Conservation (phyloP, 192 early-diverging fungal genomes). For the Mortierella antarctica region DNA sequence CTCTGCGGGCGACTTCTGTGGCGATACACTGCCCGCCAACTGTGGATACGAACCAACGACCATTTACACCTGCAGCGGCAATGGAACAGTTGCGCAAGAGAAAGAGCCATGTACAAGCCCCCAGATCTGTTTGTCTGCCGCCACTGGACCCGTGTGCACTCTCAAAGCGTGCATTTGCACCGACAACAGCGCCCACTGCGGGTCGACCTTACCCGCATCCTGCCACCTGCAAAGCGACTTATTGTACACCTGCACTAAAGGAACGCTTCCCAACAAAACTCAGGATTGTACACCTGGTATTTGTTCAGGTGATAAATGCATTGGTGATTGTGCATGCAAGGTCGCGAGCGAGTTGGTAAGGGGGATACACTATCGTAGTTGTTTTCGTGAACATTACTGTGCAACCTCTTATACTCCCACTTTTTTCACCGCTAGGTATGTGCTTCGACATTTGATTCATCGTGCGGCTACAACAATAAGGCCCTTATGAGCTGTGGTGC, state of each 20-base stretch:
- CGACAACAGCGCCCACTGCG: neutral
- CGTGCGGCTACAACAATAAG: neutral
- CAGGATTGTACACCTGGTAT: too few species aligned
- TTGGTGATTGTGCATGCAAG: too few species aligned
- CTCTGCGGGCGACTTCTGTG: neutral
- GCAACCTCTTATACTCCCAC: too few species aligned
- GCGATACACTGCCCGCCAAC: neutral
- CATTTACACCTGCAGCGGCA: neutral
- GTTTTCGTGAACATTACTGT: too few species aligned
- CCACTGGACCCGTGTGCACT: neutral
- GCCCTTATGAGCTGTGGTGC: neutral
- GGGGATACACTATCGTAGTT: too few species aligned
- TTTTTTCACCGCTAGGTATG: neutral
- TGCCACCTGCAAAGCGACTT: too few species aligned
- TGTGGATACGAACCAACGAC: neutral
- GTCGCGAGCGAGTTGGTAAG: too few species aligned
- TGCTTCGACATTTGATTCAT: neutral
- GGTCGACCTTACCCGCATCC: neutral
- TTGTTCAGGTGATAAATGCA: too few species aligned
- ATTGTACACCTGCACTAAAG: too few species aligned
- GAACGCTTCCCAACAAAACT: too few species aligned
- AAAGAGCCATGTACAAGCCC: neutral
- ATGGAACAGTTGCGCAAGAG: neutral
- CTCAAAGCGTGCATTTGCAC: neutral
- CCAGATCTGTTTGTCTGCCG: neutral